phyloP scores from a whole-genome alignment of 352 stramenopile species.

The Pythium brassicae region DNA sequence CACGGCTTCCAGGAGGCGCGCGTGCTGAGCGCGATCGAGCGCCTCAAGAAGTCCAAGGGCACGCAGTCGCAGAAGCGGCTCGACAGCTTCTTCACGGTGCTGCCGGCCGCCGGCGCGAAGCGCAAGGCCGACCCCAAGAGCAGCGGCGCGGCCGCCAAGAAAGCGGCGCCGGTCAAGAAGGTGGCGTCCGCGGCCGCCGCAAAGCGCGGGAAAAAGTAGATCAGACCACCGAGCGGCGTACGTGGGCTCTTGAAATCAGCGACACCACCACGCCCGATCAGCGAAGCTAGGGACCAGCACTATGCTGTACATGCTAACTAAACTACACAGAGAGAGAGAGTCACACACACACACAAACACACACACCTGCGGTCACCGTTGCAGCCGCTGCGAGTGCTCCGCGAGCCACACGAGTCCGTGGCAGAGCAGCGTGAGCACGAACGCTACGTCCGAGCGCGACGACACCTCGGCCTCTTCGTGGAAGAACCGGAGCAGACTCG shows the following conservation, averaged over 20 bases:
- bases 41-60: slow-evolving; percentile 95
- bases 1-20: slow-evolving; percentile 95
- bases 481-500: slow-evolving; percentile 64
- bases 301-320: not conserved
- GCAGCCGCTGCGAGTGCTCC: slow-evolving; percentile 63
- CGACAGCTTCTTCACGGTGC: slow-evolving; percentile 95
- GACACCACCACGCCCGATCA: not conserved
- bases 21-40: slow-evolving; percentile 91
- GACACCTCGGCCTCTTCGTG: slow-evolving; percentile 72
- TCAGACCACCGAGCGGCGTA: too few species aligned
- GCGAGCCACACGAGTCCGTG: slow-evolving; percentile 79
- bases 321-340: not conserved
- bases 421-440: slow-evolving; percentile 74
- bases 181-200: slow-evolving; percentile 12
- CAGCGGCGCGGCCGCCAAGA: slow-evolving; percentile 20
- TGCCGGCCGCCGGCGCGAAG: slow-evolving; percentile 60
- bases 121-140: slow-evolving; percentile 52
- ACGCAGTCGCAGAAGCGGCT: slow-evolving; percentile 95
- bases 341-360: not conserved
- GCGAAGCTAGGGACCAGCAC: not conserved
- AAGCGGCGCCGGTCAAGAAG: slow-evolving; percentile 10
- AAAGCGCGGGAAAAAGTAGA: slow-evolving; percentile 71
- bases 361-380: slow-evolving; percentile 15
- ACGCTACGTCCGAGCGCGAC: slow-evolving; percentile 66
- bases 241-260: not conserved